Base-by-base conservation (phyloP, 2,329 filamentous ascomycete genomes). In the Aspergillus brasiliensis region DNA sequence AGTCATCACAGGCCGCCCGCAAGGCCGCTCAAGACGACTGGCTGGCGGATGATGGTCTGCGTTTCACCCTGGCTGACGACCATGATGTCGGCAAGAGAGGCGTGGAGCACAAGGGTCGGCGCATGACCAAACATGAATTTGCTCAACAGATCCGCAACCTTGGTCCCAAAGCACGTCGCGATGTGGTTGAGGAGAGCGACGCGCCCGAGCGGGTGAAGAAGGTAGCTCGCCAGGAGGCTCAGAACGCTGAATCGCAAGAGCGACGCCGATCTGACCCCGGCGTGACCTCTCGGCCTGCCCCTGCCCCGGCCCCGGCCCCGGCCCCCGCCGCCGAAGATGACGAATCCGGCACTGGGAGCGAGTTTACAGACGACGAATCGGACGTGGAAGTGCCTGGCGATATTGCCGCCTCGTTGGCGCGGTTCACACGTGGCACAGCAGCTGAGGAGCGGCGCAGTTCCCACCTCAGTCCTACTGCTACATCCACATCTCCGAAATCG, bases 121-220 rank as follows among this genome's bases (percentile, higher is more conserved):
- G 86, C 46, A 86, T 88, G 84, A 86, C 82, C 75, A 88, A 88
- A 67, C 77, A 82, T 3, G 85, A 89, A 62, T 89, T 89, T 69
- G 87, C 88, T 68, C 76, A 83, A 60, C 83, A 87, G 66, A 85
- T 89, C 73, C 81, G 84, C 58, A 76, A 81, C 19, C 78, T 88
- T 70, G 85, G 87, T 62, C 83, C 86, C 25, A 87, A 85, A 67
- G 76, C 80, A 28, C 84, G 85, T 38, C 82, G 80, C 13, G 80
- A 77, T 51, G 62, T 78, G 5, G 74, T 80, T 3, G 73, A 81
- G 37, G 69, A 79, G 49, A 77, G 73, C 34, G 77, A 79, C 59
- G 77, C 73, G 1, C 76, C 78, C 2, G 69, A 75, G 19, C 57
- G 64, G 7, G 65, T 81, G 27, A 77, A 81, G 65, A 63, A 76